Base-by-base conservation (phyloP, 2,329 filamentous ascomycete species). In the Curvularia eragrostidis region DNA sequence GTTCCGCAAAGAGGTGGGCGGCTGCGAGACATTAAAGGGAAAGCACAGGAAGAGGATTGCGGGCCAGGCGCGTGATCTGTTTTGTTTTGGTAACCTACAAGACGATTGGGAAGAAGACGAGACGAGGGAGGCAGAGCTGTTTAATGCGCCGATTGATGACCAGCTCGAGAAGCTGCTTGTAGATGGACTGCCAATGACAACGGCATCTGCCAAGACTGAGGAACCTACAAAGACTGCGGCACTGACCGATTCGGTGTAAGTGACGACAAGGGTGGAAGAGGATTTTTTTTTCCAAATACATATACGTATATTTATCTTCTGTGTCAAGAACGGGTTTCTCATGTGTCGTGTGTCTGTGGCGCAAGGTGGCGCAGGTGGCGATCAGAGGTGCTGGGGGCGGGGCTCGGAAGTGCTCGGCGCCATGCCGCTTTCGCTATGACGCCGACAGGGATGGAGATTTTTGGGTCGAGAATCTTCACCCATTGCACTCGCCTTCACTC, bases 1-100 rank as follows among this genome's bases (percentile, higher is more conserved):
- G 13, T 94, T 95, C 70, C 84, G 87, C 42, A 75, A 77, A 50
- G 79, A 85, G 3, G 83, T 91, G 13, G 92, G 92, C n/a, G 85
- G 84, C 0, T 96, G 92, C 68, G 72, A 73, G 23, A 74, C 77
- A 8, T 71, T 71, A 24, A 71, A 68, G 54, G 69, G 68, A 5
- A 73, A 69, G 64, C 68, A 74, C 65, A 67, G 71, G 49, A 66
- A 70, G 69, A 48, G 69, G 59, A 42, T 70, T 30, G 64, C 77
- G n/a, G 74, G 75, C 24, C 79, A 78, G 38, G 81, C 85, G 1
- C 76, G 79, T 28, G 88, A 91, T 70, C 75, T 93, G 48, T 93
- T 93, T 72, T 93, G 90, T 68, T 77, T 80, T 48, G 72, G 76
- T 24, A 77, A 78, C 13, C 77, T 2, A 65, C n/a, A 64, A 36